phyloP scores from a whole-genome alignment of 768 basidiomycete genomes.

The Lentinula edodes region DNA sequence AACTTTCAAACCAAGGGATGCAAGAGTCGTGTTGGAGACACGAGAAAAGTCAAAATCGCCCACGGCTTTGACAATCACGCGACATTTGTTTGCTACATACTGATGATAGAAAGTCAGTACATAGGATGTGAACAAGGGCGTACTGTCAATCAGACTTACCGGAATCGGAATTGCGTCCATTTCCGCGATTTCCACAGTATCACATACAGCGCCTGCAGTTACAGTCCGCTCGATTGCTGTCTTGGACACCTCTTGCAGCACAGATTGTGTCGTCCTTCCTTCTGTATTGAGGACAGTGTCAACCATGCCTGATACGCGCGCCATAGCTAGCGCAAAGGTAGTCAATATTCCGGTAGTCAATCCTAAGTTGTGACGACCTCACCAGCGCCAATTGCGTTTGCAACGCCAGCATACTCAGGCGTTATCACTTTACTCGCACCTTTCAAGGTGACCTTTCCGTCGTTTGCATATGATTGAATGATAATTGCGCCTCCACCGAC shows the following conservation, averaged over 20 bases:
- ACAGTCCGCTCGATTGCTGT: slow-evolving; percentile 35
- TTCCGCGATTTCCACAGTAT: slow-evolving; percentile 41
- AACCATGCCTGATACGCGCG: slow-evolving; percentile 32
- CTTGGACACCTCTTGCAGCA: slow-evolving; percentile 25
- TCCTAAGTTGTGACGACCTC: slow-evolving; percentile 14
- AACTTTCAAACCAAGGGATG: too few relatives aligned
- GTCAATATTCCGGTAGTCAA: too few relatives aligned
- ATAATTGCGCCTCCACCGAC: slow-evolving; percentile 57
- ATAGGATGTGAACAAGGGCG: not conserved
- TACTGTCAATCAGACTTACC: slow-evolving; percentile 14
- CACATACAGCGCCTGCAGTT: slow-evolving; percentile 33
- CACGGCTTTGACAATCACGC: slow-evolving; percentile 52
- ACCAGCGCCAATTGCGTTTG: slow-evolving; percentile 51
- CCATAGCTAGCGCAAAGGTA: slow-evolving; percentile 10
- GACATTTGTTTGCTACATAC: slow-evolving; percentile 35
- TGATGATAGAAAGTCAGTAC: slow-evolving; percentile 3
- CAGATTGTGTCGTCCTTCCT: slow-evolving; percentile 19
- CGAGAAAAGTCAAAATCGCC: slow-evolving; percentile 34
- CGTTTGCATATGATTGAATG: slow-evolving; percentile 40
- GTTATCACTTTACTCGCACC: slow-evolving; percentile 46
- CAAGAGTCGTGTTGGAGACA: slow-evolving; percentile 4
- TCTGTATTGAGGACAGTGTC: slow-evolving; percentile 31
- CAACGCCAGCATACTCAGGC: slow-evolving; percentile 44
- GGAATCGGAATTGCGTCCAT: slow-evolving; percentile 43
- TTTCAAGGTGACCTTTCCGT: slow-evolving; percentile 21